Evolutionary conservation across 2,329 filamentous ascomycete species (phyloP).

Genomic region (Fusarium xyrophilum): DNA sequence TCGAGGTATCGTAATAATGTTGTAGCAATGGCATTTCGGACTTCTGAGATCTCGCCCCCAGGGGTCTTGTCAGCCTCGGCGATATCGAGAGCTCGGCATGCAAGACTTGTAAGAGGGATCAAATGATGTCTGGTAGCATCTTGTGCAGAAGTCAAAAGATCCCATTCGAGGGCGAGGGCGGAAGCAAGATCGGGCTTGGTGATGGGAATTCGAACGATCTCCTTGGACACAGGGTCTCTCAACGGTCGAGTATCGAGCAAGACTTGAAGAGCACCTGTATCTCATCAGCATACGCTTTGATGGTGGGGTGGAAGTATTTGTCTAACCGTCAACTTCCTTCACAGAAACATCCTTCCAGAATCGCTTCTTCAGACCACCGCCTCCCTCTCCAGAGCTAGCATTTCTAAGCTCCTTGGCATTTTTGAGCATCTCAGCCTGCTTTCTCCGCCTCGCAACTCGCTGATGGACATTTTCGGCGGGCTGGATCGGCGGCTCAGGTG

Average conservation of each 20-base stretch:
- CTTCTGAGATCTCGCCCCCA: slow-evolving; percentile 51
- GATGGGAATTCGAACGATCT: slow-evolving; percentile 73
- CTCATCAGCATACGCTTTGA: slow-evolving; percentile 9
- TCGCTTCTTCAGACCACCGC: slow-evolving; percentile 66
- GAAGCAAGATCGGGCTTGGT: slow-evolving; percentile 82
- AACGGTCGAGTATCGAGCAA: slow-evolving; percentile 81
- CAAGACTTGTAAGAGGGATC: slow-evolving; percentile 86
- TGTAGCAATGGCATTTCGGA: slow-evolving; percentile 69
- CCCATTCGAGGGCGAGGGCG: slow-evolving; percentile 93
- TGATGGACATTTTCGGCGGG: slow-evolving; percentile 50
- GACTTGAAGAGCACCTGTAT: slow-evolving; percentile 62
- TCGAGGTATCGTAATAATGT: slow-evolving; percentile 85
- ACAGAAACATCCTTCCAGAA: slow-evolving; percentile 91
- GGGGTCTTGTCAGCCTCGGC: slow-evolving; percentile 64
- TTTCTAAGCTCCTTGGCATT: slow-evolving; percentile 57
- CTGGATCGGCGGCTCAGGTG: slow-evolving; percentile 62
- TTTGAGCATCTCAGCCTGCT: slow-evolving; percentile 63
- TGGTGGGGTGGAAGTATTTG: not conserved
- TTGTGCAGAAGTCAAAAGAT: slow-evolving; percentile 78
- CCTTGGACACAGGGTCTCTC: slow-evolving; percentile 75
- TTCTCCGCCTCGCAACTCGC: slow-evolving; percentile 58
- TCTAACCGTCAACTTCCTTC: slow-evolving; percentile 67
- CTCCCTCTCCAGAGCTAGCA: slow-evolving; percentile 47
- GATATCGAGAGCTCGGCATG: slow-evolving; percentile 85
- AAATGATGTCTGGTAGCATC: slow-evolving; percentile 87